Conservation (phyloP, 805 yeast species). For the Candida caryicola region DNA sequence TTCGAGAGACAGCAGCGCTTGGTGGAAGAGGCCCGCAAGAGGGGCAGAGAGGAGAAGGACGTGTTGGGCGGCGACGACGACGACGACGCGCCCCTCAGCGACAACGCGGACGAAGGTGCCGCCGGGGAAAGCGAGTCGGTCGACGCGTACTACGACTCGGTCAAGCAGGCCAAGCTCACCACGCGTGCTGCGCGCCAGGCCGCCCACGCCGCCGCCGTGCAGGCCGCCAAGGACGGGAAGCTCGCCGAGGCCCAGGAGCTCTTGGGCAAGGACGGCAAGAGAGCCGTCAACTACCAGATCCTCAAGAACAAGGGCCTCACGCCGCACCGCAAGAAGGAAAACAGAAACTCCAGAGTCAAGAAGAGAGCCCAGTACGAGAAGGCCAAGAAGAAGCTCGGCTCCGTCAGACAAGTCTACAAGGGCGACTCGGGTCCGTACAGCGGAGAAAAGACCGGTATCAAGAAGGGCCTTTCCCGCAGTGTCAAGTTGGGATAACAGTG, state of each 20-base stretch:
- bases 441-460: conserved; percentile 97
- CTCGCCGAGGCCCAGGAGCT: conserved; percentile 67
- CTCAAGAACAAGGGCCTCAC: conserved; percentile 95
- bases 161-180: conserved; percentile 47
- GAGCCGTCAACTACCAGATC: conserved; percentile 93
- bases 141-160: conserved; percentile 57
- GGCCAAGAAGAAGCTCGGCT: conserved; percentile 90
- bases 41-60: conserved; percentile 58
- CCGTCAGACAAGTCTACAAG: conserved; percentile 86
- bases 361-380: conserved; percentile 95
- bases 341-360: conserved; percentile 94
- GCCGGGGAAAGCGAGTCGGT: background rate
- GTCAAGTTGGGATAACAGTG: conserved; percentile 66
- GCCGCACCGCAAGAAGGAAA: conserved; percentile 87
- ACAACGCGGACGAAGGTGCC: conserved; percentile 42
- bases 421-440: conserved; percentile 66
- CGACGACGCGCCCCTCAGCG: conserved; percentile 45
- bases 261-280: conserved; percentile 78
- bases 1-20: conserved; percentile 88
- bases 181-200: conserved; percentile 53
- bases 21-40: conserved; percentile 80
- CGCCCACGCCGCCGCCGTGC: conserved; percentile 68
- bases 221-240: conserved; percentile 83
- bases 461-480: conserved; percentile 86
- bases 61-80: conserved; percentile 50